A percentile compares a stretch with the other conserved stretches of the same genome.
Evolutionary conservation across 2,329 filamentous ascomycete genomes (phyloP).

Genomic region (Aspergillus chevalieri): DNA sequence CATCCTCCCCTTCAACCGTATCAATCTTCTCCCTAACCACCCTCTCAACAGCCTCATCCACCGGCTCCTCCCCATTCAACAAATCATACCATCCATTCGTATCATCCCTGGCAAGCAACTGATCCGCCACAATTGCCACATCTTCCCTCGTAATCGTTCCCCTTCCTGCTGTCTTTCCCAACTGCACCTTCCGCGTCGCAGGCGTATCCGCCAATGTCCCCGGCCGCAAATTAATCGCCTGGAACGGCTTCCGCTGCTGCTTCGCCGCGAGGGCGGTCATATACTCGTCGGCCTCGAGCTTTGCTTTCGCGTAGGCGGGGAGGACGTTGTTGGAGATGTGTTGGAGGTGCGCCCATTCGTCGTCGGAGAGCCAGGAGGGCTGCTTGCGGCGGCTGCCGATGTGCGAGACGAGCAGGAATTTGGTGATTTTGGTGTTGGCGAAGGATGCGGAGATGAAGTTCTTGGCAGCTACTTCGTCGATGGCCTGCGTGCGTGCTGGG

Average conservation of each 20-base stretch:
- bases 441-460: slow-evolving; percentile 48
- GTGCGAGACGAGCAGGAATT: slow-evolving; percentile 53
- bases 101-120: slow-evolving; percentile 44
- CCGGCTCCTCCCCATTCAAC: slow-evolving; percentile 44
- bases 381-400: slow-evolving; percentile 44
- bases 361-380: slow-evolving; percentile 47
- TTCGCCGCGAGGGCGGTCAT: slow-evolving; percentile 41
- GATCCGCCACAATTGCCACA: slow-evolving; percentile 47
- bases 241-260: slow-evolving; percentile 32
- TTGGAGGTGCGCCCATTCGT: slow-evolving; percentile 41
- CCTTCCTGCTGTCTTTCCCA: slow-evolving; percentile 44
- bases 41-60: slow-evolving; percentile 43
- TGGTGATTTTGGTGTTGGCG: slow-evolving; percentile 40
- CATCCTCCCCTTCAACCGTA: slow-evolving; percentile 47
- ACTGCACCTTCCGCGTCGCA: slow-evolving; percentile 41
- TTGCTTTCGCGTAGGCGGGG: slow-evolving; percentile 49
- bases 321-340: slow-evolving; percentile 45
- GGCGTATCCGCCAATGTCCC: slow-evolving; percentile 44
- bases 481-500: slow-evolving; percentile 43
- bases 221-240: slow-evolving; percentile 48
- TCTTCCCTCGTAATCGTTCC: slow-evolving; percentile 45
- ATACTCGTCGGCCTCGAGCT: slow-evolving; percentile 52
- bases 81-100: slow-evolving; percentile 51
- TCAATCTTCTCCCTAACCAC: slow-evolving; percentile 42
- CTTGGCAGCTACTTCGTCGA: slow-evolving; percentile 52